These are phyloP conservation scores for Monascus purpureus DNA, from an alignment of 495 filamentous ascomycete species.

Conservation along the genomic window DNA sequence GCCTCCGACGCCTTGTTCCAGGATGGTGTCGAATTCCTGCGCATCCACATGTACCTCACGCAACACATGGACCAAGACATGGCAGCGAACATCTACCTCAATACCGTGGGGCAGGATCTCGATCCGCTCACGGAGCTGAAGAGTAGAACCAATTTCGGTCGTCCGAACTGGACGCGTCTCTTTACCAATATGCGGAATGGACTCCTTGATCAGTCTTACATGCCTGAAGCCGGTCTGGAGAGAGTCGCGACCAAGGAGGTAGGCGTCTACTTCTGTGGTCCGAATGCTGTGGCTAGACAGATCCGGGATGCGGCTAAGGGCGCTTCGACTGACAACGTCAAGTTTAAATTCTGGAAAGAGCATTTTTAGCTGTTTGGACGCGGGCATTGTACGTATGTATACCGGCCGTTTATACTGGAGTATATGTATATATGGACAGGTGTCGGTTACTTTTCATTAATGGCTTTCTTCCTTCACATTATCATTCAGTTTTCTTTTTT, in stretches of 20 bases:
- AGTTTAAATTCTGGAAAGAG: constrained; percentile 99
- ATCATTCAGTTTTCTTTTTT: constrained; percentile 6
- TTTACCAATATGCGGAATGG: constrained; percentile 80
- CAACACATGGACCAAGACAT: constrained; percentile 85
- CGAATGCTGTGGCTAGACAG: constrained; percentile 63
- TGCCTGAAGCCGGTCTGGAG: constrained; percentile 52
- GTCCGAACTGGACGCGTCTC: constrained; percentile 76
- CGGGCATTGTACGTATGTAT: too few relatives aligned
- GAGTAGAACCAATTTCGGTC: constrained; percentile 84
- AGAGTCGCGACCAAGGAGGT: constrained; percentile 59
- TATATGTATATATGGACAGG: constrained; percentile 1
- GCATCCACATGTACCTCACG: constrained; percentile 96
- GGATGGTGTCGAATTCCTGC: constrained; percentile 71
- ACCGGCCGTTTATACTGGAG: constrained; percentile 1
- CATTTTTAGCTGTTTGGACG: constrained; percentile 56
- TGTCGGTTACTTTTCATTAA: background rate
- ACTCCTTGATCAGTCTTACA: constrained; percentile 70
- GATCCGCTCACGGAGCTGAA: constrained; percentile 89
- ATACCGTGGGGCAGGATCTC: constrained; percentile 71
- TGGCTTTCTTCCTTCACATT: constrained; percentile 4
- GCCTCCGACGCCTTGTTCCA: constrained; percentile 52
- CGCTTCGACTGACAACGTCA: constrained; percentile 60
- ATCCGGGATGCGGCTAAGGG: constrained; percentile 68
- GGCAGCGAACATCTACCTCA: constrained; percentile 90
- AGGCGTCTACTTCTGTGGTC: constrained; percentile 96